Evolutionary conservation across 208 protist genomes (phyloP), one percentile per base, ranked within the genome.

Genomic region (Wallacemonas sp.): DNA sequence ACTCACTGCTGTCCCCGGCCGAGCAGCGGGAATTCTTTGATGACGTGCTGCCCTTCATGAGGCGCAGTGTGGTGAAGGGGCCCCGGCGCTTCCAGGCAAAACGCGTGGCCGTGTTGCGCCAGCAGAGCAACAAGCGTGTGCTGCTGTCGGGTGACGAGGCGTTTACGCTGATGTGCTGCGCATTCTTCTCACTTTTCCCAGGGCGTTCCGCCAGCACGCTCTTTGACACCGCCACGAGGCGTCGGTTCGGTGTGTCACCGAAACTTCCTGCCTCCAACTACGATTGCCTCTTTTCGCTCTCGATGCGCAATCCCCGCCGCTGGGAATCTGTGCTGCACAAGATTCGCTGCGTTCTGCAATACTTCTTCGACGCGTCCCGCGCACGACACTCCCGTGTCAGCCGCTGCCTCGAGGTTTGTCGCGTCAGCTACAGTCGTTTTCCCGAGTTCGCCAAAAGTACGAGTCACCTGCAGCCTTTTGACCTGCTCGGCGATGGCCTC

Each of bases 131-230:
- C 22, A 50, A 39, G 15, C 50, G 44, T 3, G 34, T 87, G 0
- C 39, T 75, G 22, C 37, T 89, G 15, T 71, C 62, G 1, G 26
- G 73, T 58, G 59, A 71, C 2, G 72, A 93, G 54, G 60, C 48
- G 3, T 48, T 71, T 42, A 71, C 63, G 41, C 67, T 89, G 6
- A 36, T 85, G 61, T 74, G 68, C 42, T 89, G 81, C 60, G 66
- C 62, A 57, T 89, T 93, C 64, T 91, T 91, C 54, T 91, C 79
- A 0, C 65, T 89, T 2, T 89, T 87, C 59, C 81, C 76, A n/a
- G 63, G 70, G 15, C 78, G 78, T 21, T 83, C 65, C 6, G 26
- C 50, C 50, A 57, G 50, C 34, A 57, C 50, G 9, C 29, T 57
- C 15, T 22, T 41, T 15, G 36, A 44, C 12, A 46, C 33, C 32